Base-by-base conservation (phyloP, 129 eudicot species). In the Logfia minima region DNA sequence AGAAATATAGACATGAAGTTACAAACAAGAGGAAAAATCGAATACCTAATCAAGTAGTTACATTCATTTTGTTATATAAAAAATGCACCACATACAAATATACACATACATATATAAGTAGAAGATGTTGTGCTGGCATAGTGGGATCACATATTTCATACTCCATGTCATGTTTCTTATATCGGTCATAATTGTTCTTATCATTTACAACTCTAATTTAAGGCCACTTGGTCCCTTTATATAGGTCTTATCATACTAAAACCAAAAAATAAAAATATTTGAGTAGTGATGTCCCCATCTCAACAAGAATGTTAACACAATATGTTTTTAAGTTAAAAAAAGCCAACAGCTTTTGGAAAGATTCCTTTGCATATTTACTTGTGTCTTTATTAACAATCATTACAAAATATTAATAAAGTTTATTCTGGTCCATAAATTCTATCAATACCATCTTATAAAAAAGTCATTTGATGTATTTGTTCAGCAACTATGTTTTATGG, bases 211-310 rank as follows among this genome's bases (percentile, higher is more conserved):
- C 17, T 55, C 48, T 53, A 21, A 51, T 14, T 21, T 21, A 51
- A 66, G 41, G 53, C 66, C 79, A 74, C 51, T 31, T 76, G 74
- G 35, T 55, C 52, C 79, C 26, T 76, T 32, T 14, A 51, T 32
- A 60, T 74, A 60, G 34, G 6, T 19, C 31, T 51, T 19, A 66
- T 23, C 8, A 66, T n/a, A 31, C 34, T 26, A 63, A 67, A 63
- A 67, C 19, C 29, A 66, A 4, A 6, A 51, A 41, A 74, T 13
- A 26, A 62, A 41, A 61, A 26, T 8, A 48, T 18, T 10, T 16
- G 26, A 23, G 18, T 19, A 59, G 37, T 52, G 21, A 52, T 66
- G 37, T 53, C 74, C 35, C 22, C 26, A 2, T 65, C 13, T 51
- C 18, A 64, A 19, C 29, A 51, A 53, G 43, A 48, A 76, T 32